phyloP scores from a whole-genome alignment of 768 basidiomycete species.

The Piloderma croceum region DNA sequence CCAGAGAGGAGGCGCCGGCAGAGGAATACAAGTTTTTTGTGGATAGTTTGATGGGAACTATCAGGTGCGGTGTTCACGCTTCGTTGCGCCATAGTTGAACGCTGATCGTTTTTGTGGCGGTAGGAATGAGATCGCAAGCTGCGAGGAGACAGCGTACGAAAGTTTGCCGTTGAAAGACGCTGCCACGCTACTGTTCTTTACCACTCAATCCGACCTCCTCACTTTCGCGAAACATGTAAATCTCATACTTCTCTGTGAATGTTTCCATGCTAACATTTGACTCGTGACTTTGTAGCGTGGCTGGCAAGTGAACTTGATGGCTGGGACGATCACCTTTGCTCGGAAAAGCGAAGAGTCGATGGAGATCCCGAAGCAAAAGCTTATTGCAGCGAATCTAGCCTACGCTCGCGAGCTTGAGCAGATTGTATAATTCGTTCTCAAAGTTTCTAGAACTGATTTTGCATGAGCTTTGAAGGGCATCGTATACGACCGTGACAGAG shows the following conservation, averaged over 20 bases:
- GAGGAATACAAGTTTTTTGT: constrained; percentile 95
- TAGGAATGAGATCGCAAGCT: constrained; percentile 96
- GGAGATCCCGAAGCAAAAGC: constrained; percentile 81
- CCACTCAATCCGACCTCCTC: constrained; percentile 70
- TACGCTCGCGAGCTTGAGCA: constrained; percentile 89
- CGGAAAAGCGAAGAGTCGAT: constrained; percentile 75
- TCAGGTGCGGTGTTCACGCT: constrained; percentile 50
- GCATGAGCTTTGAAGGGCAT: constrained; percentile 1
- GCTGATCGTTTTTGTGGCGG: not conserved
- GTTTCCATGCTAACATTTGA: constrained; percentile 6
- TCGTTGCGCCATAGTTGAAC: constrained; percentile 1
- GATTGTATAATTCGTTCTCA: constrained; percentile 62
- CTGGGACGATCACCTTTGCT: constrained; percentile 68
- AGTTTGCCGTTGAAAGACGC: constrained; percentile 89
- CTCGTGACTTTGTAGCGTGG: constrained; percentile 54
- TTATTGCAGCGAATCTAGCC: constrained; percentile 69
- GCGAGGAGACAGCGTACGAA: constrained; percentile 91
- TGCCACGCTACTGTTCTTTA: constrained; percentile 87
- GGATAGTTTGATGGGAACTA: constrained; percentile 89
- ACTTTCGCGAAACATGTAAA: constrained; percentile 76
- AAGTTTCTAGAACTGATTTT: constrained; percentile 21
- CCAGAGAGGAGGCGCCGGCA: constrained; percentile 84
- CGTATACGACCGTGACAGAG: constrained; percentile 13
- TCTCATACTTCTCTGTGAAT: constrained; percentile 6
- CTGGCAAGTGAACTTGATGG: constrained; percentile 76